These are phyloP conservation scores for Cucurbita ficifolia DNA, from an alignment of 306 rosid genomes.

Conservation along the genomic window DNA sequence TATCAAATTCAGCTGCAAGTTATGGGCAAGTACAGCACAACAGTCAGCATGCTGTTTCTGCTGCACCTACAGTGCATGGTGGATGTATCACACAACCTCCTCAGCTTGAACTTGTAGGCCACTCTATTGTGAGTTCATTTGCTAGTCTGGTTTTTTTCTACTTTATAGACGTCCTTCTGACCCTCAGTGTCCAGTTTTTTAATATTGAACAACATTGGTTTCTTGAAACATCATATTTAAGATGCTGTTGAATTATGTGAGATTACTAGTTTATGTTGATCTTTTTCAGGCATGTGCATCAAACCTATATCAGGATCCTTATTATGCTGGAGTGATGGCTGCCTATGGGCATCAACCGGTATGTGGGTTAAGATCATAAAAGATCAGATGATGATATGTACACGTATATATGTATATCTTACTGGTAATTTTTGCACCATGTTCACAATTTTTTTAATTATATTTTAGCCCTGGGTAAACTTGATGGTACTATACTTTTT, in stretches of 20 bases:
- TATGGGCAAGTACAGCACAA: constrained; percentile 41
- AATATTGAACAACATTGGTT: not conserved
- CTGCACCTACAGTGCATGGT: constrained; percentile 38
- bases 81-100: constrained; percentile 50
- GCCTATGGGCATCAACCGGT: constrained; percentile 55
- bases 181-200: not conserved
- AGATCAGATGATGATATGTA: not conserved
- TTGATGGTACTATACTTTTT: not conserved
- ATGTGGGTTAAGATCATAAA: constrained; percentile 11
- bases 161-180: not conserved
- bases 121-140: constrained; percentile 61
- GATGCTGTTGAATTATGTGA: constrained; percentile 14
- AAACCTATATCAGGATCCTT: constrained; percentile 53
- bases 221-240: not conserved
- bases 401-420: not conserved
- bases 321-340: constrained; percentile 45
- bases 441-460: not conserved
- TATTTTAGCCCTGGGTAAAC: not conserved
- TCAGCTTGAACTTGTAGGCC: constrained; percentile 91
- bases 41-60: constrained; percentile 30
- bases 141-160: not conserved
- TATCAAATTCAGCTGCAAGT: constrained; percentile 26
- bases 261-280: constrained; percentile 15
- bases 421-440: not conserved
- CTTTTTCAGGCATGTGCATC: constrained; percentile 51